Evolutionary conservation across 192 early-diverging fungal genomes (phyloP).

Genomic region (Dissophora ornata): DNA sequence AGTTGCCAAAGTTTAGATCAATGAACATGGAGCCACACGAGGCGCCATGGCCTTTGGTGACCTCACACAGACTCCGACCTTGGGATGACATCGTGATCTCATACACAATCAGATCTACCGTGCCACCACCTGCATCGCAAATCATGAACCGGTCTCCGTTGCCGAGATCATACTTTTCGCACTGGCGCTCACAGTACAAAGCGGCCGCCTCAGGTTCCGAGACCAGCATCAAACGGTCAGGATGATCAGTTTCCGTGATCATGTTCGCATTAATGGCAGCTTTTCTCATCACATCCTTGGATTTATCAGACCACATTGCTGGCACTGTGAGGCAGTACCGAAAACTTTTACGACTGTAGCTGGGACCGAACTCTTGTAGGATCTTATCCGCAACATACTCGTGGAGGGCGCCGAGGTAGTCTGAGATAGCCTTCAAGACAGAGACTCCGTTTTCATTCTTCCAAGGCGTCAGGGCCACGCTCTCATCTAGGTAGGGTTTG

Average conservation of each 20-base stretch:
- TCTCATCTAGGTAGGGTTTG: constrained; percentile 54
- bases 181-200: constrained; percentile 55
- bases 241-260: constrained; percentile 36
- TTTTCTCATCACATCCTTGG: constrained; percentile 52
- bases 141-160: constrained; percentile 44
- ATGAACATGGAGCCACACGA: constrained; percentile 58
- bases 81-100: constrained; percentile 36
- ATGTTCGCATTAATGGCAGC: constrained; percentile 51
- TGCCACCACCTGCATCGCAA: constrained; percentile 46
- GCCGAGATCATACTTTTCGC: constrained; percentile 46
- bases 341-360: constrained; percentile 50
- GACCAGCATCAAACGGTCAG: constrained; percentile 48
- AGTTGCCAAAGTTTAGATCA: constrained; percentile 49
- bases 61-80: constrained; percentile 49
- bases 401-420: constrained; percentile 49
- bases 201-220: constrained; percentile 59
- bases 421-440: constrained; percentile 39
- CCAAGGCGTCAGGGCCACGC: constrained; percentile 20
- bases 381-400: constrained; percentile 42
- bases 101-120: constrained; percentile 52
- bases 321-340: constrained; percentile 41
- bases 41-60: constrained; percentile 55
- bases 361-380: constrained; percentile 49
- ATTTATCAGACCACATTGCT: constrained; percentile 36
- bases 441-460: constrained; percentile 34